Evolutionary conservation across 768 basidiomycete genomes (phyloP).

Genomic region (Sporobolomyces phaffii): DNA sequence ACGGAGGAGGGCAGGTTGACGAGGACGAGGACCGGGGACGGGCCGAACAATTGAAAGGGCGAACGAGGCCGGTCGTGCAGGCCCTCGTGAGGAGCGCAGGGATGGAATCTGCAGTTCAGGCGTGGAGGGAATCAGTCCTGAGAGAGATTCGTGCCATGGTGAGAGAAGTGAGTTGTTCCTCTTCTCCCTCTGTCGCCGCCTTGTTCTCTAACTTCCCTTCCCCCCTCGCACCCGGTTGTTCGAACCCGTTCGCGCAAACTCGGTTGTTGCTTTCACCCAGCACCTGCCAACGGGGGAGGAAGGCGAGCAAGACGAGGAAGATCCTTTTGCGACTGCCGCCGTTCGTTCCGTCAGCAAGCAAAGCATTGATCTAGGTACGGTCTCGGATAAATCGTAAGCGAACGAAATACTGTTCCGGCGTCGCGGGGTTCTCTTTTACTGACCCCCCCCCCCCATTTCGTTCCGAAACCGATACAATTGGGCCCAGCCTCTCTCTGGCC

Average conservation of each 20-base stretch:
- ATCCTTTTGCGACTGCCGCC: constrained; percentile 23
- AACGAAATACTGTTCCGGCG: no score
- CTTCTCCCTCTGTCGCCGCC: constrained; percentile 45
- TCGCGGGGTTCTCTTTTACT: no score
- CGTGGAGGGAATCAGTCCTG: constrained; percentile 46
- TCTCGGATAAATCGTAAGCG: constrained; percentile 38
- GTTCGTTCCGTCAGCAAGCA: constrained; percentile 22
- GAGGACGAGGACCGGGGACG: neutral
- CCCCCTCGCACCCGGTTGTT: neutral
- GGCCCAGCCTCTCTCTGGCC: constrained; percentile 29
- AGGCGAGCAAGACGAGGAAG: constrained; percentile 26
- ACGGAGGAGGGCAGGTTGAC: neutral
- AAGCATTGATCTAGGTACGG: constrained; percentile 25
- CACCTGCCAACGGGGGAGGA: constrained; percentile 21
- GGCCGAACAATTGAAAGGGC: constrained; percentile 1
- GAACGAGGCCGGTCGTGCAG: constrained; percentile 62
- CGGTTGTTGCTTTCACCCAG: neutral
- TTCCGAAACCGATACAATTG: neutral
- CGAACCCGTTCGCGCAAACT: neutral
- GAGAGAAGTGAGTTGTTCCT: constrained; percentile 44
- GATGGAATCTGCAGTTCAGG: constrained; percentile 42
- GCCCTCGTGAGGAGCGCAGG: constrained; percentile 59
- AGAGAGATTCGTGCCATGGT: constrained; percentile 49
- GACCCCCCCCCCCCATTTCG: no score
- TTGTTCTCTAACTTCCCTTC: no score